phyloP scores from a whole-genome alignment of 1,284 basidiomycete genomes.

The Lignosus rhinocerotis region DNA sequence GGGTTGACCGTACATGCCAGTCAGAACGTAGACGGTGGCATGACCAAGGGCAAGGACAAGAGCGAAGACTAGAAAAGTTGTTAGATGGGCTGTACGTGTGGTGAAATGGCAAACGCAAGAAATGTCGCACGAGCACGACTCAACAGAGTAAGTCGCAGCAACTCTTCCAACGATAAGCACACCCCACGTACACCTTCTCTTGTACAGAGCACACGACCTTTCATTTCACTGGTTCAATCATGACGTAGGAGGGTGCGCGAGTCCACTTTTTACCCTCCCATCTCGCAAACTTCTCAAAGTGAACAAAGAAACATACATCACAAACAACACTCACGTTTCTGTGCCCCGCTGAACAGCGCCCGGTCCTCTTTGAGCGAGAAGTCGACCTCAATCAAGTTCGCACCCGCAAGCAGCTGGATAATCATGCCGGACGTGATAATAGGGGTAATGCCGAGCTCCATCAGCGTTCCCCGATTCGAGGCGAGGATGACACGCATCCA shows the following conservation, averaged over 20 bases:
- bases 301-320: background rate
- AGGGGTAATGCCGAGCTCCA: slow-evolving; percentile 98
- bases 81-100: background rate
- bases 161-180: too few species aligned
- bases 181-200: too few species aligned
- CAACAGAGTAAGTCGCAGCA: too few species aligned
- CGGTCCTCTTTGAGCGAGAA: slow-evolving; percentile 97
- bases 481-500: slow-evolving; percentile 99
- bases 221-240: background rate
- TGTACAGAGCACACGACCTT: too few species aligned
- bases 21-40: slow-evolving; percentile 96
- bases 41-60: slow-evolving; percentile 96
- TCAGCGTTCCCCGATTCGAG: slow-evolving; percentile 96
- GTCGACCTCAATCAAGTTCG: slow-evolving; percentile 97
- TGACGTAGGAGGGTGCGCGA: background rate
- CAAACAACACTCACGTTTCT: slow-evolving; percentile 80
- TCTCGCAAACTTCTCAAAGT: background rate
- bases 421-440: slow-evolving; percentile 99
- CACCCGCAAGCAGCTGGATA: slow-evolving; percentile 98
- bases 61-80: slow-evolving; percentile 75
- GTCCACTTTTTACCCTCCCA: background rate
- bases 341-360: slow-evolving; percentile 93
- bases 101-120: too few species aligned
- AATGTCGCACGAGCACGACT: too few species aligned
- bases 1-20: slow-evolving; percentile 95